Evolutionary conservation across 2,329 filamentous ascomycete genomes (phyloP).

Genomic region (Aureobasidium sp.): DNA sequence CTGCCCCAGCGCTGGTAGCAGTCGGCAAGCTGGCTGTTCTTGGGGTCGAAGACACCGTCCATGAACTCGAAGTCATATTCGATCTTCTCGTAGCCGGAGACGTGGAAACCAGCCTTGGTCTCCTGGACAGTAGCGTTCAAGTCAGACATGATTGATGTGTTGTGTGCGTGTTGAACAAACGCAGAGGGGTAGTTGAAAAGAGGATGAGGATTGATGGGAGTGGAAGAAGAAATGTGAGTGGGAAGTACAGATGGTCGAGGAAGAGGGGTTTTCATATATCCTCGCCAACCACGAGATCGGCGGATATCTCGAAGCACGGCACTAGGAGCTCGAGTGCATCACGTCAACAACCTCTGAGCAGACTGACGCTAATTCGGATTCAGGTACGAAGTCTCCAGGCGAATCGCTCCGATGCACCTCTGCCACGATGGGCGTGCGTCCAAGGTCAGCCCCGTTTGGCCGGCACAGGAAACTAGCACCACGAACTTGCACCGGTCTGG

Average conservation of each 20-base stretch:
- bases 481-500: not conserved
- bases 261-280: constrained; percentile 8
- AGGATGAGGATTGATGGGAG: constrained; percentile 1
- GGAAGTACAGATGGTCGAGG: constrained; percentile 1
- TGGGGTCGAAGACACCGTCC: constrained; percentile 55
- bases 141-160: constrained; percentile 51
- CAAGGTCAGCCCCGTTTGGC: constrained; percentile 6
- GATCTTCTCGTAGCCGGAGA: constrained; percentile 67
- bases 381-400: constrained; percentile 5
- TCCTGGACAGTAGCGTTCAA: constrained; percentile 55
- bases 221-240: not conserved
- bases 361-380: constrained; percentile 3
- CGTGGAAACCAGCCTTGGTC: constrained; percentile 57
- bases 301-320: constrained; percentile 7
- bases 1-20: constrained; percentile 58
- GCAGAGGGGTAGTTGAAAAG: constrained; percentile 12
- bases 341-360: constrained; percentile 4
- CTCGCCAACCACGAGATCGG: constrained; percentile 8
- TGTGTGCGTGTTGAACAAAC: constrained; percentile 18
- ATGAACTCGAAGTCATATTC: constrained; percentile 68
- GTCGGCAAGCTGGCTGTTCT: constrained; percentile 53
- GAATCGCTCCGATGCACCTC: constrained; percentile 10
- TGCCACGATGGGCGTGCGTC: constrained; percentile 9
- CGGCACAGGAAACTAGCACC: constrained; percentile 2
- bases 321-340: constrained; percentile 10